phyloP scores from a whole-genome alignment of 371 early-diverging fungal genomes.

The Syncephalis fuscata region DNA sequence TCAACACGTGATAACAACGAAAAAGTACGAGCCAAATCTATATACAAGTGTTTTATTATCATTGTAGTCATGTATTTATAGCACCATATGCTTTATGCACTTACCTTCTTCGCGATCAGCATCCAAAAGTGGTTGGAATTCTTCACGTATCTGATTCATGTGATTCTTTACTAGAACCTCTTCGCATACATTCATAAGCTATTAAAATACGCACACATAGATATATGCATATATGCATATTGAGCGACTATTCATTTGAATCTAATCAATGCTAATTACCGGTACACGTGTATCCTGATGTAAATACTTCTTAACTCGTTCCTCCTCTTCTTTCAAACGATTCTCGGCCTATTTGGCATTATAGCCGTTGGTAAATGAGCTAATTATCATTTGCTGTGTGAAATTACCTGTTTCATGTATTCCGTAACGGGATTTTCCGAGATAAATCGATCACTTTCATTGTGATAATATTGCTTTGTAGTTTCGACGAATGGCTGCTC shows the following conservation, averaged over 20 bases:
- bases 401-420: conserved; percentile 72
- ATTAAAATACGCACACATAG: neutral
- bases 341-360: conserved; percentile 39
- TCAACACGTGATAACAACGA: conserved; percentile 60
- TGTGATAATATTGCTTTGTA: conserved; percentile 70
- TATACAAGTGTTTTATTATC: neutral
- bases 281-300: conserved; percentile 64
- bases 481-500: conserved; percentile 62
- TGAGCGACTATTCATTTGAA: too few species aligned
- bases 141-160: conserved; percentile 59
- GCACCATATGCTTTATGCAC: neutral
- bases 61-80: too few species aligned
- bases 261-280: conserved; percentile 9
- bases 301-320: conserved; percentile 70
- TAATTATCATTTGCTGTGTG: neutral
- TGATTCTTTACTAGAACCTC: conserved; percentile 69
- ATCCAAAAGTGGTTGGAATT: conserved; percentile 75
- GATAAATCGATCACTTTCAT: conserved; percentile 71
- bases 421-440: conserved; percentile 74
- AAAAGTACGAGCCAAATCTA: conserved; percentile 77
- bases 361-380: neutral
- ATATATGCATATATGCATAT: neutral
- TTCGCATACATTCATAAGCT: conserved; percentile 63
- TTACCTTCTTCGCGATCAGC: conserved; percentile 61
- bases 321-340: conserved; percentile 76